Base-by-base conservation (phyloP, 2,329 filamentous ascomycete genomes). In the Microcyclosporella mali region DNA sequence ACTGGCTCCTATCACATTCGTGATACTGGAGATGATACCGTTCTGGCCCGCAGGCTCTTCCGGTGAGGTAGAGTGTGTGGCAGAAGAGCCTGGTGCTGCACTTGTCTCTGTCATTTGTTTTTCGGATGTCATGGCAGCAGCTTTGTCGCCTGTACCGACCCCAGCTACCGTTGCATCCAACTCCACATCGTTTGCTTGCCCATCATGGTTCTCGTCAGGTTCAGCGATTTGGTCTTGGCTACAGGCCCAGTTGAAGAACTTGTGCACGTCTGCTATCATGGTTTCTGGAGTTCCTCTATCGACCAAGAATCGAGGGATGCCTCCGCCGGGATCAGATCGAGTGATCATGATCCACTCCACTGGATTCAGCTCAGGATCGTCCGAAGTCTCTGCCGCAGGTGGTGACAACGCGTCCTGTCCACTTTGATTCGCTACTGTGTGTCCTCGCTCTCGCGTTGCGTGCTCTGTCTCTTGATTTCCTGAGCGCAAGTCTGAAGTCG, bases 291-390 rank as follows among this genome's bases (percentile, higher is more conserved):
- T 94, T 21, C 85, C 86, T 60, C 86, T 81, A 57, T 94, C 88
- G n/a, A 94, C 86, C 75, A 95, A 82, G 66, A 92, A 94, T 11
- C 85, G 77, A 1, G 88, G 88, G 14, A 95, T 88, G 46, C 81
- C 90, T 40, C 88, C 88, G 9, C 88, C 88, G 2, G 88, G 88
- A 56, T 95, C 88, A 61, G 85, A 90, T 37, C 88, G 75, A 1
- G 88, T 94, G 14, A 94, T 79, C 88, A 95, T 95, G 47, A 92
- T 77, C 88, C 88, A 95, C 63, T 95, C 88, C 1, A 95, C 75
- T 0, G 81, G 79, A 51, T 82, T 82, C 7, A 68, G 64, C 50
- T 81, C 77, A 2, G 70, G 66, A 27, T 76, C 70, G n/a, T 67
- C 64, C 1, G 60, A 51, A 17, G 46, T 42, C 11, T 47, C 49